Evolutionary conservation across 139 green algal species (phyloP).

Genomic region (Chlorella sorokiniana): DNA sequence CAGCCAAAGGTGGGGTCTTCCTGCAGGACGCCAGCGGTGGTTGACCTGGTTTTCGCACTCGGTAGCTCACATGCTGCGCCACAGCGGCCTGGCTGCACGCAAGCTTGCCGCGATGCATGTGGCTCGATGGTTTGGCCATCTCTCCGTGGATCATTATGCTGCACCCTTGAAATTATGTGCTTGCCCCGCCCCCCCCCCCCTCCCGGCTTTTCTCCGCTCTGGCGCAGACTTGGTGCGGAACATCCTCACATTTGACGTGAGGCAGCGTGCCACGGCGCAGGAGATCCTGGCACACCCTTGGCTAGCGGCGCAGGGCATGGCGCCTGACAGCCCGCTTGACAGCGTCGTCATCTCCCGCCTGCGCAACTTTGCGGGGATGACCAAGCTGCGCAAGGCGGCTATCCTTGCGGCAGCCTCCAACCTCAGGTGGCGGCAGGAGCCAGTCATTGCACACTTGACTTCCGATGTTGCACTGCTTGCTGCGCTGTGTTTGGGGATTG

Average conservation of each 20-base stretch:
- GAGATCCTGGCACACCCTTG: constrained; percentile 45
- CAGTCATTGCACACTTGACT: background rate
- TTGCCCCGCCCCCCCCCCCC: too few relatives aligned
- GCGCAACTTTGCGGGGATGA: constrained; percentile 55
- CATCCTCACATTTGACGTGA: constrained; percentile 16
- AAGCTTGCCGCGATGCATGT: too few relatives aligned
- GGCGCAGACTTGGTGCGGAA: constrained; percentile 10
- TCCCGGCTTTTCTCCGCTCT: too few relatives aligned
- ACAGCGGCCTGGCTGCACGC: too few relatives aligned
- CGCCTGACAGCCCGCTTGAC: constrained; percentile 60
- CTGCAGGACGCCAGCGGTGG: background rate
- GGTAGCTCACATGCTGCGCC: background rate
- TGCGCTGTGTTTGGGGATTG: background rate
- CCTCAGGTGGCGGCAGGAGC: constrained; percentile 18
- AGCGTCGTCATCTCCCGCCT: constrained; percentile 71
- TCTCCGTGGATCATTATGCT: too few relatives aligned
- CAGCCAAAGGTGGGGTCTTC: constrained; percentile 33
- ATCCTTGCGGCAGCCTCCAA: constrained; percentile 19
- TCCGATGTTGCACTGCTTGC: background rate
- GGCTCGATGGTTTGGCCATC: too few relatives aligned
- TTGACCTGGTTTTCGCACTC: background rate
- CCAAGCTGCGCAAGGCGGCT: constrained; percentile 58
- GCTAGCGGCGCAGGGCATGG: constrained; percentile 60
- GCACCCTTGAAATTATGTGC: too few relatives aligned
- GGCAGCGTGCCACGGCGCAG: background rate